phyloP scores from a whole-genome alignment of 1,284 basidiomycete species.

The Puccinia triticina region DNA sequence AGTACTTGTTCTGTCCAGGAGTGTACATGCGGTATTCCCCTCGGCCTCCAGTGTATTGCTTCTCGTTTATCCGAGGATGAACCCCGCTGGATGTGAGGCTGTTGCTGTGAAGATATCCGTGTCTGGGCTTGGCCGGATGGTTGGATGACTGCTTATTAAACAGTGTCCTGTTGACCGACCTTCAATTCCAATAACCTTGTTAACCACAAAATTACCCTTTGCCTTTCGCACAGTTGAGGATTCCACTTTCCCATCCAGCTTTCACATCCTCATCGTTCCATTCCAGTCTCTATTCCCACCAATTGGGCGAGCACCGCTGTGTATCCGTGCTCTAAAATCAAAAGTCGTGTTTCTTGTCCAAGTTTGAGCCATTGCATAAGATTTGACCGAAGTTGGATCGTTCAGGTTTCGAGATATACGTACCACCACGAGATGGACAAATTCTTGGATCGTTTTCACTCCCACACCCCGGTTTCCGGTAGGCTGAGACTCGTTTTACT shows the following conservation, averaged over 20 bases:
- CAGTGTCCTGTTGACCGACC: neutral
- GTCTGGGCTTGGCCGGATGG: too few relatives aligned
- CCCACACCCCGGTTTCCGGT: neutral
- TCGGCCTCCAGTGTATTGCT: too few relatives aligned
- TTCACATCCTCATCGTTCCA: neutral
- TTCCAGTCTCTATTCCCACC: neutral
- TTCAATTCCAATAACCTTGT: neutral
- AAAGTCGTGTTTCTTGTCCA: neutral
- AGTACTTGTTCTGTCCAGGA: too few relatives aligned
- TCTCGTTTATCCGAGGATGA: neutral
- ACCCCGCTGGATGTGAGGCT: neutral
- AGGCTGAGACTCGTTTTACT: neutral
- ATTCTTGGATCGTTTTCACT: neutral
- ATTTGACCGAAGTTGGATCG: neutral
- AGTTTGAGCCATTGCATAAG: neutral
- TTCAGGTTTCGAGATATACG: neutral
- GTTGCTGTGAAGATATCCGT: neutral
- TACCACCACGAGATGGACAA: neutral
- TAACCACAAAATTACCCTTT: neutral
- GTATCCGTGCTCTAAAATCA: neutral
- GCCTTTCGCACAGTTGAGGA: too few relatives aligned
- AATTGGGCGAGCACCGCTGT: neutral
- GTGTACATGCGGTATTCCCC: too few relatives aligned
- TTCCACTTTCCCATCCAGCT: neutral
- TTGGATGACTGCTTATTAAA: too few relatives aligned